These are phyloP conservation scores for Yamadazyma siamensis DNA, from an alignment of 1,139 yeast genomes.

Conservation along the genomic window DNA sequence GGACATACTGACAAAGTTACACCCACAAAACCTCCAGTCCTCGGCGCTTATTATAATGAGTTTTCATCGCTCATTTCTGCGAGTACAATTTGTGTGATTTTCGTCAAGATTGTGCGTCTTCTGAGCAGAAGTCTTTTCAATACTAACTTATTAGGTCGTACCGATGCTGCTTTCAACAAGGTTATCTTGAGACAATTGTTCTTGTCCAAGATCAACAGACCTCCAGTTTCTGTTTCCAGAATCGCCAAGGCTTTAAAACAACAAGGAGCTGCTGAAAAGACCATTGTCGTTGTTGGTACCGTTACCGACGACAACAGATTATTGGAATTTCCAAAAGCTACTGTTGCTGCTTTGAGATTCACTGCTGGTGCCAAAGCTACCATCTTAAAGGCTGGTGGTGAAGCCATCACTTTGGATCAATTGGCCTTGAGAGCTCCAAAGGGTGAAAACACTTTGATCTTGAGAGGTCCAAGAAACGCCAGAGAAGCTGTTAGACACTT, in stretches of 20 bases:
- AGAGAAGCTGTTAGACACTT: slow-evolving; percentile 99
- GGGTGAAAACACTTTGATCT: slow-evolving; percentile 96
- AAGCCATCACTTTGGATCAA: slow-evolving; percentile 98
- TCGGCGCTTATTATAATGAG: slow-evolving; percentile 4
- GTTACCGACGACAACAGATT: slow-evolving; percentile 97
- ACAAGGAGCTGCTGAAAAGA: slow-evolving; percentile 87
- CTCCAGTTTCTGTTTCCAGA: slow-evolving; percentile 96
- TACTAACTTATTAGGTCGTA: slow-evolving; percentile 73
- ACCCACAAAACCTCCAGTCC: slow-evolving; percentile 3
- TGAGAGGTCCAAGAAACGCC: slow-evolving; percentile 98
- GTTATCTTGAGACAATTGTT: slow-evolving; percentile 90
- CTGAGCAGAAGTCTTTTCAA: slow-evolving; percentile 47
- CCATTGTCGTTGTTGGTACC: slow-evolving; percentile 98
- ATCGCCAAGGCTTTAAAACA: slow-evolving; percentile 78
- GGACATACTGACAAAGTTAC: slow-evolving; percentile 12
- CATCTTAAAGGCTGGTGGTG: slow-evolving; percentile 98
- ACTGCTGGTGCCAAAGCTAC: slow-evolving; percentile 99
- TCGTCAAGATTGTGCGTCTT: slow-evolving; percentile 58
- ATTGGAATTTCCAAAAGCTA: slow-evolving; percentile 90
- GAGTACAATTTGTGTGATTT: slow-evolving; percentile 49
- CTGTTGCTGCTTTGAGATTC: slow-evolving; percentile 99
- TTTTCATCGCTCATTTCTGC: slow-evolving; percentile 43
- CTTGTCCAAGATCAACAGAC: slow-evolving; percentile 98
- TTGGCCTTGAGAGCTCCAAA: slow-evolving; percentile 99
- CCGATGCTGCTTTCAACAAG: slow-evolving; percentile 98